Percentiles rank a stretch among this genome's conserved stretches.
phyloP scores from a whole-genome alignment of 1,284 basidiomycete genomes.

The Porogramme epimiltina region DNA sequence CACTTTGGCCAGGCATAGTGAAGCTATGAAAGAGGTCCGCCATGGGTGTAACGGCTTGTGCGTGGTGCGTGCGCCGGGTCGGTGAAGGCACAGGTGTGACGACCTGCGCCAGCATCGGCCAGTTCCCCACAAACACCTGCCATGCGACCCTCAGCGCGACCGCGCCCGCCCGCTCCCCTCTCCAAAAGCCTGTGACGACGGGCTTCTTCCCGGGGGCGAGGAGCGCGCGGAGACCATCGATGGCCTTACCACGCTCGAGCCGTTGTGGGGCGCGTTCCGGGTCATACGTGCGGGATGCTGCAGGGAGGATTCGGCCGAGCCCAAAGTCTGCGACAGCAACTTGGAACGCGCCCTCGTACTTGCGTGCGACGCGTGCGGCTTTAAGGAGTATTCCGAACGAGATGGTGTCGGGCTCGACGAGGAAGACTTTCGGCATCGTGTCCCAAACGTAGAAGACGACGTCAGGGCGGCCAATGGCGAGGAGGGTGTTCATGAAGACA shows the following conservation, averaged over 20 bases:
- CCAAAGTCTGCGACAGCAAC: constrained; percentile 42
- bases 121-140: constrained; percentile 53
- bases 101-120: constrained; percentile 34
- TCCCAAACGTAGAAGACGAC: constrained; percentile 66
- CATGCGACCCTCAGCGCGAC: constrained; percentile 51
- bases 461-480: constrained; percentile 54
- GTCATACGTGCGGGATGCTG: not conserved
- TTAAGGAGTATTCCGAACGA: constrained; percentile 64
- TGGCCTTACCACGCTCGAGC: constrained; percentile 6
- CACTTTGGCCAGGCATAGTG: not conserved
- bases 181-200: constrained; percentile 46
- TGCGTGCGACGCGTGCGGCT: constrained; percentile 52
- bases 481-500: constrained; percentile 53
- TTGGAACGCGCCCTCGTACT: constrained; percentile 49
- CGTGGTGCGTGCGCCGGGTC: constrained; percentile 36
- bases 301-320: constrained; percentile 16
- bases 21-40: constrained; percentile 27
- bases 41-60: constrained; percentile 29
- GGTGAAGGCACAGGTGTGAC: too few relatives aligned
- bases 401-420: constrained; percentile 50
- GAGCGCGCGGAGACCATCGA: constrained; percentile 29
- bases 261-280: not conserved
- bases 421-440: constrained; percentile 54
- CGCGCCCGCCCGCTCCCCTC: constrained; percentile 43
- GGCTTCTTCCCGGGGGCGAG: constrained; percentile 24